phyloP scores from a whole-genome alignment of 1,139 yeast species.

The Nadsonia commutata region DNA sequence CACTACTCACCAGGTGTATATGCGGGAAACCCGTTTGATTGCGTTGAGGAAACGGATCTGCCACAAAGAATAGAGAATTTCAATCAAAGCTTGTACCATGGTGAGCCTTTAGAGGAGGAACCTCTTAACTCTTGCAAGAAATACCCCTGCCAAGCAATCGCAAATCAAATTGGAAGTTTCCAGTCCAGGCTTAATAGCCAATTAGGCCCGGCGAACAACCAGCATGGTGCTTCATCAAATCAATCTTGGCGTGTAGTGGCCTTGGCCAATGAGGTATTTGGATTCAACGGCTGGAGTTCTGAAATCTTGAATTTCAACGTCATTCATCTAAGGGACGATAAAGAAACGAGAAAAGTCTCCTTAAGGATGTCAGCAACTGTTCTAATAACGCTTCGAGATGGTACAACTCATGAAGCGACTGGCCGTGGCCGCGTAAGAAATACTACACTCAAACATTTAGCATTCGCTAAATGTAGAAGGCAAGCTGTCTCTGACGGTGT shows the following conservation, averaged over 20 bases:
- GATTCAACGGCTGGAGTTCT: conserved; percentile 52
- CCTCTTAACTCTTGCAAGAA: no score
- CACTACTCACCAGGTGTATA: not conserved
- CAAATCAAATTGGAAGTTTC: no score
- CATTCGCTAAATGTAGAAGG: conserved; percentile 61
- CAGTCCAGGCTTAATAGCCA: no score
- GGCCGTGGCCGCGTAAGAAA: conserved; percentile 66
- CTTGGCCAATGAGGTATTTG: conserved; percentile 52
- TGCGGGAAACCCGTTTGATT: no score
- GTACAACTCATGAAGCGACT: conserved; percentile 62
- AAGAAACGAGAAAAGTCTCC: conserved; percentile 30
- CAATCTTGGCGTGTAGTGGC: conserved; percentile 27
- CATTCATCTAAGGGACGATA: conserved; percentile 16
- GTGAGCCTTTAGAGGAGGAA: no score
- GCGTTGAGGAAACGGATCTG: no score
- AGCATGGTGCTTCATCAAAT: not conserved
- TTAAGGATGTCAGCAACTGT: conserved; percentile 51
- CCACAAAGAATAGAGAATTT: no score
- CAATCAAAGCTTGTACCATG: no score
- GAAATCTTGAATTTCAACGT: conserved; percentile 27
- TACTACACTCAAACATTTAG: conserved; percentile 45
- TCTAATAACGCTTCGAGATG: conserved; percentile 56
- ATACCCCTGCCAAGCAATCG: no score
- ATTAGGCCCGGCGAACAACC: no score
- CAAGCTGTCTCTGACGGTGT: conserved; percentile 71